Conservation (phyloP, 805 yeast genomes). For the Hermanozyma aechmeae region DNA sequence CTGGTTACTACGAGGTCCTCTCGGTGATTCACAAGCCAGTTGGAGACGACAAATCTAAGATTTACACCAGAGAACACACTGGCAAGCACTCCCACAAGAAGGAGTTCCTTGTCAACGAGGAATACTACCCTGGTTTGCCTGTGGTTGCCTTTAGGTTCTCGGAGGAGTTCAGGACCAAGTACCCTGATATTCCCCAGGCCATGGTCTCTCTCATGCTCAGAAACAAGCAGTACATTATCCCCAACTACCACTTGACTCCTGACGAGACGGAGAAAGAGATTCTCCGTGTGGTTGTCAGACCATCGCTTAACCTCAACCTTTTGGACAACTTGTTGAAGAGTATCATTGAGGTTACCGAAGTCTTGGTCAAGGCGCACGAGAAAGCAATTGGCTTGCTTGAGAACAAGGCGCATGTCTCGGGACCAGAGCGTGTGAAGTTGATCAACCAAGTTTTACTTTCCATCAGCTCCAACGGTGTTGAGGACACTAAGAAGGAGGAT, state of each 20-base stretch:
- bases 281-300: slow-evolving; percentile 76
- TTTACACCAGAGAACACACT: slow-evolving; percentile 11
- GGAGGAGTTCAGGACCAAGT: slow-evolving; percentile 42
- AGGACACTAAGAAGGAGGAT: slow-evolving; percentile 20
- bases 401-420: slow-evolving; percentile 7
- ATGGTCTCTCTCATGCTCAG: slow-evolving; percentile 65
- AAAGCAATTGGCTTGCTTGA: slow-evolving; percentile 20
- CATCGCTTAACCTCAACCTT: slow-evolving; percentile 48
- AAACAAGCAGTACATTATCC: slow-evolving; percentile 70
- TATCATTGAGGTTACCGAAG: slow-evolving; percentile 41
- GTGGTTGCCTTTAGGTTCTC: slow-evolving; percentile 81
- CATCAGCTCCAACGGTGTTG: slow-evolving; percentile 49
- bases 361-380: slow-evolving; percentile 40
- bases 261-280: slow-evolving; percentile 51
- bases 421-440: slow-evolving; percentile 20
- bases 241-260: slow-evolving; percentile 80
- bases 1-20: slow-evolving; percentile 60
- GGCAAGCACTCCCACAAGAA: slow-evolving; percentile 4
- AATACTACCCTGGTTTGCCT: slow-evolving; percentile 71
- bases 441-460: slow-evolving; percentile 42
- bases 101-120: slow-evolving; percentile 24
- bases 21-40: slow-evolving; percentile 66
- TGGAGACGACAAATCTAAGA: slow-evolving; percentile 12
- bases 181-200: slow-evolving; percentile 79
- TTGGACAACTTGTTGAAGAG: slow-evolving; percentile 43